phyloP scores from a whole-genome alignment of 2,329 filamentous ascomycete species.

The Lecanicillium sp. region DNA sequence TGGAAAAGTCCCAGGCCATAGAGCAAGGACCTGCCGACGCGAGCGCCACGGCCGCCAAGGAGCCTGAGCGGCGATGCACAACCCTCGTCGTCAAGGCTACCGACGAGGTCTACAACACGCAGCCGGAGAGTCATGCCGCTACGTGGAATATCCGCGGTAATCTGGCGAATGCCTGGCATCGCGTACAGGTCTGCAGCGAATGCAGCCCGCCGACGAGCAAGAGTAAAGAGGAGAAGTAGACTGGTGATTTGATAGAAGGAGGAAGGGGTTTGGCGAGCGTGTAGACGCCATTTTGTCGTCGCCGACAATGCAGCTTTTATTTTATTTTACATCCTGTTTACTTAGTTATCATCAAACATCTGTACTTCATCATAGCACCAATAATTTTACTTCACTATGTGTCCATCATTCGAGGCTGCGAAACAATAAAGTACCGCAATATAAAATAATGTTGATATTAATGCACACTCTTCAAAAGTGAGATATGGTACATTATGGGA shows the following conservation, averaged over 20 bases:
- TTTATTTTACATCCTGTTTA: no score
- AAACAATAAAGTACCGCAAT: no score
- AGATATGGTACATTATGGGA: no score
- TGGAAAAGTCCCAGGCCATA: constrained; percentile 1
- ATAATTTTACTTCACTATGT: no score
- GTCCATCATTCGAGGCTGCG: no score
- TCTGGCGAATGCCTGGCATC: constrained; percentile 60
- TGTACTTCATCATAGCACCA: no score
- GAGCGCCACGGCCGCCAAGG: neutral
- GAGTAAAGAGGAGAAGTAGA: neutral
- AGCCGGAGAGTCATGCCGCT: constrained; percentile 51
- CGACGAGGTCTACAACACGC: constrained; percentile 59
- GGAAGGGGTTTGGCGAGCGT: neutral
- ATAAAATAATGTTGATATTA: no score
- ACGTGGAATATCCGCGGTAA: constrained; percentile 60
- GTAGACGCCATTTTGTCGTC: no score
- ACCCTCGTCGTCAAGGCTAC: constrained; percentile 57
- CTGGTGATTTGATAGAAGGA: neutral
- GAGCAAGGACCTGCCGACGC: neutral
- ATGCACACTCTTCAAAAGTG: no score
- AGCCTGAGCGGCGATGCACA: constrained; percentile 29
- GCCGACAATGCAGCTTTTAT: no score
- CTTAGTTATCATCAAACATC: no score
- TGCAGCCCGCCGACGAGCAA: constrained; percentile 13
- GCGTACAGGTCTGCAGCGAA: constrained; percentile 35